Evolutionary conservation across 345 rosid species (phyloP).

Genomic region (Combretum micranthum): DNA sequence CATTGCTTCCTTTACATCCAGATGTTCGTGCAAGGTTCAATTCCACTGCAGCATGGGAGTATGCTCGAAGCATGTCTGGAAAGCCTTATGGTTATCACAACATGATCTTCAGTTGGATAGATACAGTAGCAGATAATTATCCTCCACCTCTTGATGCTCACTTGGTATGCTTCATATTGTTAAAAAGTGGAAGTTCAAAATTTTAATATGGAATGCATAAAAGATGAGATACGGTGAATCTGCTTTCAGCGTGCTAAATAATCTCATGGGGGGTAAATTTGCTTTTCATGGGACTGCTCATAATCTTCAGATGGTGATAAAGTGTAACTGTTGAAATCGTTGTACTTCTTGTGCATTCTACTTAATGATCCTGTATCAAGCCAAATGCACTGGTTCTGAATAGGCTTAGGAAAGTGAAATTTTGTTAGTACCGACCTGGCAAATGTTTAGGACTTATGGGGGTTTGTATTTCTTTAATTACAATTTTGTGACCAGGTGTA

Average conservation of each 20-base stretch:
- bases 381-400: too few relatives aligned
- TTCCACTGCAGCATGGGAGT: slow-evolving; percentile 93
- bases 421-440: too few relatives aligned
- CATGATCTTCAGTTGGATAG: slow-evolving; percentile 99
- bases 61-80: slow-evolving; percentile 87
- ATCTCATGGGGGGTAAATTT: too few relatives aligned
- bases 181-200: neutral
- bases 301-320: too few relatives aligned
- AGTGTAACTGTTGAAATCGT: too few relatives aligned
- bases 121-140: slow-evolving; percentile 82
- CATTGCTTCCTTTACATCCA: slow-evolving; percentile 84
- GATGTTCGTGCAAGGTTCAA: slow-evolving; percentile 71
- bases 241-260: neutral
- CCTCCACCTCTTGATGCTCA: slow-evolving; percentile 99
- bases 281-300: too few relatives aligned
- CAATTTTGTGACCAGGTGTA: too few relatives aligned
- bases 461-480: too few relatives aligned
- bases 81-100: slow-evolving; percentile 99
- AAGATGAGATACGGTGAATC: neutral
- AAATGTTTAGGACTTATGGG: too few relatives aligned
- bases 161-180: slow-evolving; percentile 50
- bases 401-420: too few relatives aligned
- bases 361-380: too few relatives aligned
- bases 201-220: neutral
- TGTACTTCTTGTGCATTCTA: too few relatives aligned